Evolutionary conservation across 2,329 filamentous ascomycete genomes (phyloP), one percentile per base, ranked within the genome.

Genomic region (Cladophialophora immunda): DNA sequence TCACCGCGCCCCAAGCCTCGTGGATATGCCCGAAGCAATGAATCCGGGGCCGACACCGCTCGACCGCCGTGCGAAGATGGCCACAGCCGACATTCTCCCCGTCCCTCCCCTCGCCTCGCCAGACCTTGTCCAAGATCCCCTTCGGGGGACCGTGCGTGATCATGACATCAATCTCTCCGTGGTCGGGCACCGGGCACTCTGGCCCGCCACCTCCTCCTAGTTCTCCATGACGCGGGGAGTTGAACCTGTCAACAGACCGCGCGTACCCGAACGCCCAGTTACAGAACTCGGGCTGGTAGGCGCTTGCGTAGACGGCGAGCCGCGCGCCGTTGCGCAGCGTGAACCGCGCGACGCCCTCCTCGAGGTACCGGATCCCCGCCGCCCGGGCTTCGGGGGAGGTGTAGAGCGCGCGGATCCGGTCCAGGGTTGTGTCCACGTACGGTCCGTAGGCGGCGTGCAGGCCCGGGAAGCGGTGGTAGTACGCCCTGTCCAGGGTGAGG

Each of bases 71-170:
- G 1, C 86, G 78, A 1, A 90, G 77, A 71, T 84, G 81, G 55
- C 81, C 77, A 74, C 87, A 89, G 0, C 88, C 88, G 0, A 85
- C 86, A 22, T 77, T 72, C 27, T 77, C 73, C 2, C 74, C 74
- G 1, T 71, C 29, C 0, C 41, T 67, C 5, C 3, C 19, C 2
- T 8, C 45, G 19, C 22, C 45, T 11, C 19, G 45, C 45, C 45
- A 50, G 0, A 77, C 78, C n/a, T 70, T 65, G 70, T 90, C 88
- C 2, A 87, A 76, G 2, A 85, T 74, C 0, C 78, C 79, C 25
- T 77, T 73, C 0, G 87, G 86, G 2, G 87, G 87, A 0, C 87
- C 87, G 72, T 90, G 88, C 0, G 87, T 89, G 72, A 89, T 81
- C 69, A 89, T 78, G 7, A 90, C 79, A 73, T 47, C 41, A 25